Base-by-base conservation (phyloP, 192 early-diverging fungal species). In the Chytriomyces sp. region DNA sequence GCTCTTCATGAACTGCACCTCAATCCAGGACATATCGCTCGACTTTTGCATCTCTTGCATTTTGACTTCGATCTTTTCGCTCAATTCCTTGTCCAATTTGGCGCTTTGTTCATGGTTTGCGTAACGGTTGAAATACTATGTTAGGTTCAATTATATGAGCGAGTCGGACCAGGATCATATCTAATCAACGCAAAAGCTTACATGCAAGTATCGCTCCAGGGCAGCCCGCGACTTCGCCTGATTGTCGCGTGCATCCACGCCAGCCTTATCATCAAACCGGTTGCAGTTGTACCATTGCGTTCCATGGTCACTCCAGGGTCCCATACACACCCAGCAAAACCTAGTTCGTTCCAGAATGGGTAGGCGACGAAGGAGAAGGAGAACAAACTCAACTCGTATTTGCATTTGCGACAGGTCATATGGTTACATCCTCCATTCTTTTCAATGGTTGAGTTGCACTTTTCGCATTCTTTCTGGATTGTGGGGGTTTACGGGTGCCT, bases 351-450 rank as follows among this genome's bases (percentile, higher is more conserved):
- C 17, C n/a, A 44, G 52, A 4, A 37, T 5, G 1, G 26, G 5
- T 14, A 34, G 36, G 2, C 8, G 44, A 63, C 64, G 2, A 34
- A 66, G 10, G 6, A 57, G 49, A 28, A n/a, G 17, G 31, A 12
- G 57, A 26, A 22, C 17, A 14, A 32, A 52, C 64, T 55, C 53
- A 41, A 75, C 73, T 99, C 95, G 79, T 97, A 87, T 77, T 90
- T 89, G 80, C 98, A 99, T 80, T 96, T 95, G 67, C 92, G 89
- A 82, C 98, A 99, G 0, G 94, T 96, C 98, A 99, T 99, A 75
- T 99, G 98, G 80, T 98, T 99, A 84, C 98, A 99, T 7, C 98
- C 98, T 56, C 98, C 98, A 78, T 99, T 99, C 86, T 99, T 99
- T 79, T 99, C 98, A 71, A 99, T 98, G 0, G 92, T 96, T 7